A percentile compares a stretch with the other conserved stretches of the same genome.
These are phyloP conservation scores for Solanum virginianum DNA, from an alignment of 257 asterid species.

Conservation along the genomic window DNA sequence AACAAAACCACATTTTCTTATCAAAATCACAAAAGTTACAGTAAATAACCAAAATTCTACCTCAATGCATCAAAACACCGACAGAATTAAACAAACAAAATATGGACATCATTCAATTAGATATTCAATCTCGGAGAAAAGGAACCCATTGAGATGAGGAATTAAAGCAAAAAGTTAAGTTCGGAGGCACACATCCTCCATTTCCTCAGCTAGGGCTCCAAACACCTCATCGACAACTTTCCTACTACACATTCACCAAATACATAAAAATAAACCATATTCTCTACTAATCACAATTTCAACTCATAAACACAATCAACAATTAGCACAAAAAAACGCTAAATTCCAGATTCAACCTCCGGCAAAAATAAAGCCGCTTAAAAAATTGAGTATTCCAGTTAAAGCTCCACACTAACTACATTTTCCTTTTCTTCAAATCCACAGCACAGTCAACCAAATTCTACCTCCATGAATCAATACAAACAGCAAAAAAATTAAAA, in stretches of 20 bases:
- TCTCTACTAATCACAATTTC: not conserved
- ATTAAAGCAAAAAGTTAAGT: not conserved
- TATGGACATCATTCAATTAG: not conserved
- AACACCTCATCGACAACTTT: not conserved
- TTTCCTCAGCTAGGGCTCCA: not conserved
- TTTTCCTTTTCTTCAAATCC: too few relatives aligned
- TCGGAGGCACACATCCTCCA: not conserved
- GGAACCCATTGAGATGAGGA: not conserved
- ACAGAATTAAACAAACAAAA: not conserved
- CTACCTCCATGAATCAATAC: not conserved
- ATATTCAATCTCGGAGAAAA: not conserved
- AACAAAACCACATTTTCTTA: not conserved
- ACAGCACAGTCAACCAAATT: not conserved
- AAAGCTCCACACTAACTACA: not conserved
- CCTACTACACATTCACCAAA: not conserved
- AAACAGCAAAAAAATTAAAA: not conserved
- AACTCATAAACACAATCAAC: not conserved
- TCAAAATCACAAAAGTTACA: not conserved
- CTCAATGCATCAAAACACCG: not conserved
- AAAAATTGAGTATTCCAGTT: not conserved
- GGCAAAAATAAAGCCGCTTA: not conserved
- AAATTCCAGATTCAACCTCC: not conserved
- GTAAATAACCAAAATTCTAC: not conserved
- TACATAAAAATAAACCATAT: not conserved
- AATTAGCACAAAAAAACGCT: not conserved